Percentiles rank a stretch among this genome's conserved stretches.
phyloP scores from a whole-genome alignment of 2,329 filamentous ascomycete species.

The Ramichloridium luteum region DNA sequence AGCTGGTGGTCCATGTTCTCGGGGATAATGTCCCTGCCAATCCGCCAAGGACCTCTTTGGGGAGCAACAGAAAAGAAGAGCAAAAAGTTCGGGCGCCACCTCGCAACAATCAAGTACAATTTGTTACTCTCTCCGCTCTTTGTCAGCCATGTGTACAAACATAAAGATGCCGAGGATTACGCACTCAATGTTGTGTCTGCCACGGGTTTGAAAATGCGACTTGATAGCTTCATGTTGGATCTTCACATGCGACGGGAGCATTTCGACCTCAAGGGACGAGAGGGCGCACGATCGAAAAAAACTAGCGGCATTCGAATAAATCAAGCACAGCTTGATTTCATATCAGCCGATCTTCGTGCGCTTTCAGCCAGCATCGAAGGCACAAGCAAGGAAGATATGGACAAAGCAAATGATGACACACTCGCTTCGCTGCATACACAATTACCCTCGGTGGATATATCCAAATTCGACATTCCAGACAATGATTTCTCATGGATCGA shows the following conservation, averaged over 20 bases:
- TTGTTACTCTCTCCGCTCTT: slow-evolving; percentile 84
- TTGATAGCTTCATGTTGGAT: slow-evolving; percentile 96
- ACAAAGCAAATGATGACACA: slow-evolving; percentile 51
- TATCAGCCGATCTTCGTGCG: slow-evolving; percentile 82
- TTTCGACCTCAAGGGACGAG: slow-evolving; percentile 62
- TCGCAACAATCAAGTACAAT: slow-evolving; percentile 98
- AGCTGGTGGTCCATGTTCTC: slow-evolving; percentile 96
- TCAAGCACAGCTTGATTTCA: slow-evolving; percentile 81
- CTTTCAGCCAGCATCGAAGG: slow-evolving; percentile 82
- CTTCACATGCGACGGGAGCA: slow-evolving; percentile 88
- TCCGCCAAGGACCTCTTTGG: slow-evolving; percentile 85
- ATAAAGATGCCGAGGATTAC: slow-evolving; percentile 87
- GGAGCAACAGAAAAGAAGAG: slow-evolving; percentile 89
- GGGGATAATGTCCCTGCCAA: slow-evolving; percentile 83
- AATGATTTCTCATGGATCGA: slow-evolving; percentile 95
- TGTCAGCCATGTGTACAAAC: slow-evolving; percentile 94
- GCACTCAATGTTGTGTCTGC: slow-evolving; percentile 68
- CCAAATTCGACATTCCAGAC: slow-evolving; percentile 88
- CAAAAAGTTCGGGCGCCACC: slow-evolving; percentile 94
- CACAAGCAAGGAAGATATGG: slow-evolving; percentile 64
- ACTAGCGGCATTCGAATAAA: slow-evolving; percentile 95
- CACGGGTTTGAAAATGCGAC: slow-evolving; percentile 88
- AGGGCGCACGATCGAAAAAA: slow-evolving; percentile 57
- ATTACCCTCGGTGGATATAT: slow-evolving; percentile 48
- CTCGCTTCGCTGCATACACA: slow-evolving; percentile 44